These are phyloP conservation scores for Boletus sp. DNA, from an alignment of 1,284 basidiomycete genomes.

Conservation along the genomic window DNA sequence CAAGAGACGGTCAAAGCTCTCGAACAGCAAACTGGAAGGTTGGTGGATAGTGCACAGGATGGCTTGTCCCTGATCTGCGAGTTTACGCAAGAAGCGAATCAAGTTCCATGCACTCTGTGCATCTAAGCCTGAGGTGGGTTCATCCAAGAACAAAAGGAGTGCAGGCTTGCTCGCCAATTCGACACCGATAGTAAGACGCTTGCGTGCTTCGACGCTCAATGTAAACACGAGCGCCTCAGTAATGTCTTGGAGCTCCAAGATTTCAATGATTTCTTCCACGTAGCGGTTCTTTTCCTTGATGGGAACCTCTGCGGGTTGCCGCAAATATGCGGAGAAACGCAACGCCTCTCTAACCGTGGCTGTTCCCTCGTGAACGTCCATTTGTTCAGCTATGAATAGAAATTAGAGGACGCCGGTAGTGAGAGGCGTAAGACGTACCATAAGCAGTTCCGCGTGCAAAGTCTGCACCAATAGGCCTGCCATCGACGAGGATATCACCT, in stretches of 20 bases:
- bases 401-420: constrained; percentile 21
- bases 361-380: constrained; percentile 84
- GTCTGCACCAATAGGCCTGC: constrained; percentile 66
- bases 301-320: constrained; percentile 74
- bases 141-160: constrained; percentile 73
- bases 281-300: constrained; percentile 80
- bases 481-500: constrained; percentile 81
- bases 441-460: constrained; percentile 80
- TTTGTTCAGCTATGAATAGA: constrained; percentile 64
- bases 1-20: constrained; percentile 73
- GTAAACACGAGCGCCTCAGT: constrained; percentile 61
- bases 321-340: constrained; percentile 83
- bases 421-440: constrained; percentile 37
- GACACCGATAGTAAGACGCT: constrained; percentile 85
- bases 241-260: constrained; percentile 63
- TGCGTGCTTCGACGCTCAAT: constrained; percentile 75
- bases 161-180: constrained; percentile 84
- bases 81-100: constrained; percentile 77
- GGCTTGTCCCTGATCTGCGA: constrained; percentile 84
- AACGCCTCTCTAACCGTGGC: constrained; percentile 88
- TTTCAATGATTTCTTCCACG: constrained; percentile 71
- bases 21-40: constrained; percentile 61
- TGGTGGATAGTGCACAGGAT: constrained; percentile 77
- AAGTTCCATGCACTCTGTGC: constrained; percentile 84
- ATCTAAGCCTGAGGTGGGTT: constrained; percentile 68